Conservation (phyloP, 371 early-diverging fungal species). For the Mortierella sp. region DNA sequence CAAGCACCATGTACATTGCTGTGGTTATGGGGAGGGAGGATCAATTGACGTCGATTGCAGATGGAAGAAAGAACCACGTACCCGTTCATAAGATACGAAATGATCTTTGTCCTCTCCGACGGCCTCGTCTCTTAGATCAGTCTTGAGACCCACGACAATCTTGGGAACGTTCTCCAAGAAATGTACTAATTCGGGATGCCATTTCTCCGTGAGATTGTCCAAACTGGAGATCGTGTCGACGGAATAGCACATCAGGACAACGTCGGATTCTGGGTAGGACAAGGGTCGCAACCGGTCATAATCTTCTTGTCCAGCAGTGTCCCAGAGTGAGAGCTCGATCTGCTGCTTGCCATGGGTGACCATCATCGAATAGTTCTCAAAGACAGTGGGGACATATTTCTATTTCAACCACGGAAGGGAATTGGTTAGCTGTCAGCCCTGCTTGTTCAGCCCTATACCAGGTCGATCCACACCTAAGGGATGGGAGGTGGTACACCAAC, state of each 20-base stretch:
- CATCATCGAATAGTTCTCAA: constrained; percentile 66
- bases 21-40: too few species aligned
- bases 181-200: constrained; percentile 88
- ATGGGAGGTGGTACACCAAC: too few species aligned
- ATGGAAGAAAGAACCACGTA: constrained; percentile 5
- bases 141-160: constrained; percentile 90
- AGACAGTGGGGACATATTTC: constrained; percentile 82
- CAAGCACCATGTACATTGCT: not conserved
- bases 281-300: constrained; percentile 90
- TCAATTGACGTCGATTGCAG: too few species aligned
- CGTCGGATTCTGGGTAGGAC: constrained; percentile 91
- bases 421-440: too few species aligned
- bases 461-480: too few species aligned
- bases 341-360: constrained; percentile 60
- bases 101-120: constrained; percentile 25
- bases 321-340: constrained; percentile 69
- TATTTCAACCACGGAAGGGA: constrained; percentile 21
- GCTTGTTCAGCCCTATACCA: too few species aligned
- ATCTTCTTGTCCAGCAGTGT: constrained; percentile 86
- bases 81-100: constrained; percentile 57
- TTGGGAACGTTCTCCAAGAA: constrained; percentile 87
- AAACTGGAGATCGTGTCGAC: constrained; percentile 85
- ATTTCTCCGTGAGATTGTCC: constrained; percentile 83
- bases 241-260: constrained; percentile 86
- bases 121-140: constrained; percentile 75